phyloP scores from a whole-genome alignment of 2,329 filamentous ascomycete species.

The Pseudonectria buxi region DNA sequence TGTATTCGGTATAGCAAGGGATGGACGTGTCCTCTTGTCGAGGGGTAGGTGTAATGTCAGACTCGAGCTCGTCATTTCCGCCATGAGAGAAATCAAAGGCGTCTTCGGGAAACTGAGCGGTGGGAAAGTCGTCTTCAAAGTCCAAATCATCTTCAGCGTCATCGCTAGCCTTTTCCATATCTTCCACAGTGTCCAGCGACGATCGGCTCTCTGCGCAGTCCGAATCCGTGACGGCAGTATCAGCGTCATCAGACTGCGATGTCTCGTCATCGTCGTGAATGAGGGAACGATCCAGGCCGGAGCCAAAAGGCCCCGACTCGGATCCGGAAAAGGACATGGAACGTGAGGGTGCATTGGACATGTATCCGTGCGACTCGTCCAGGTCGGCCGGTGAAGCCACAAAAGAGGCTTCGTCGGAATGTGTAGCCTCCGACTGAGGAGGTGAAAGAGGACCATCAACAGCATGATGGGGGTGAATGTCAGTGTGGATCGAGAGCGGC shows the following conservation, averaged over 20 bases:
- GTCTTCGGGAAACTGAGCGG: slow-evolving; percentile 35
- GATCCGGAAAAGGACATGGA: slow-evolving; percentile 47
- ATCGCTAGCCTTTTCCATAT: slow-evolving; percentile 24
- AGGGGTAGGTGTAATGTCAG: slow-evolving; percentile 37
- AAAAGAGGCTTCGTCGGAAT: slow-evolving; percentile 33
- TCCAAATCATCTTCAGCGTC: slow-evolving; percentile 27
- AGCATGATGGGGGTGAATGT: slow-evolving; percentile 14
- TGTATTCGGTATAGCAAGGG: slow-evolving; percentile 32
- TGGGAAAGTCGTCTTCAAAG: slow-evolving; percentile 31
- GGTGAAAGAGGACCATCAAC: slow-evolving; percentile 28
- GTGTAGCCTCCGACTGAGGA: slow-evolving; percentile 45
- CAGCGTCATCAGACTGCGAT: slow-evolving; percentile 39
- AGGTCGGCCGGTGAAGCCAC: slow-evolving; percentile 30
- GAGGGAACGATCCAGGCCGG: slow-evolving; percentile 23
- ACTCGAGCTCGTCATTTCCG: slow-evolving; percentile 32
- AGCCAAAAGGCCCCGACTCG: slow-evolving; percentile 35
- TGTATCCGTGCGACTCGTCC: slow-evolving; percentile 23
- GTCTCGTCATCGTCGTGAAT: slow-evolving; percentile 35
- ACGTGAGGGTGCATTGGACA: slow-evolving; percentile 37
- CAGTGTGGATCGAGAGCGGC: slow-evolving; percentile 27
- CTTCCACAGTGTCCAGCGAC: slow-evolving; percentile 25
- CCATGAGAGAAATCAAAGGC: slow-evolving; percentile 28
- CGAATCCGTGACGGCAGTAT: slow-evolving; percentile 37
- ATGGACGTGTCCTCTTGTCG: slow-evolving; percentile 27
- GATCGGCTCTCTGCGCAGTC: slow-evolving; percentile 37